A percentile compares a stretch with the other conserved stretches of the same genome.
phyloP scores from a whole-genome alignment of 345 rosid genomes.

The Erysimum cheiranthoides region DNA sequence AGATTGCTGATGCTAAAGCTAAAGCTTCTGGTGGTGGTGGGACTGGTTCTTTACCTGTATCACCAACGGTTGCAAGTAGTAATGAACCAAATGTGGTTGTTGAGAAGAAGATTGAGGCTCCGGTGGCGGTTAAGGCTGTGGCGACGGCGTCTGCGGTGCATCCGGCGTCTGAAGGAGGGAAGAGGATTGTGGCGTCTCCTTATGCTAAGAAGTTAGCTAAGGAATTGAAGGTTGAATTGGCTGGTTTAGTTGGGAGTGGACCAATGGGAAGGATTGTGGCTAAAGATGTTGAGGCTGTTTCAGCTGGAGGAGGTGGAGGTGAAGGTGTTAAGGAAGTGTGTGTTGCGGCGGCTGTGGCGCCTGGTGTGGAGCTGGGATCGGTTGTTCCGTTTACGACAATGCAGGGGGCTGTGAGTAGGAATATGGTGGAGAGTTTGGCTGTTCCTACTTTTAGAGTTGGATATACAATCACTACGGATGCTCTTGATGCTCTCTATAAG shows the following conservation, averaged over 20 bases:
- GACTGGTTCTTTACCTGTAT: constrained; percentile 29
- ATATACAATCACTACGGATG: constrained; percentile 75
- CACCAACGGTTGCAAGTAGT: background rate
- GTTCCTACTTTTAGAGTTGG: constrained; percentile 97
- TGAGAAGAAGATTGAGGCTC: constrained; percentile 32
- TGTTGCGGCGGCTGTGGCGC: constrained; percentile 22
- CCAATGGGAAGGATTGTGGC: constrained; percentile 97
- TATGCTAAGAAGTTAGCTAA: constrained; percentile 88
- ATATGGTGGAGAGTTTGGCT: constrained; percentile 81
- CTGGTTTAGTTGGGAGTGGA: constrained; percentile 71
- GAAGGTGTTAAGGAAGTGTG: constrained; percentile 34
- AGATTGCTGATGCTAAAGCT: constrained; percentile 74
- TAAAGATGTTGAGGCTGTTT: constrained; percentile 84
- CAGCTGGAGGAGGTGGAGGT: constrained; percentile 29
- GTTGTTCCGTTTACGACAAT: constrained; percentile 89
- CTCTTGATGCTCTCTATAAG: constrained; percentile 88
- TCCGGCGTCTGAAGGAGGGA: constrained; percentile 92
- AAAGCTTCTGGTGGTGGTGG: constrained; percentile 53
- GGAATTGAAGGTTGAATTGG: constrained; percentile 83
- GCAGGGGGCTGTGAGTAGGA: constrained; percentile 86
- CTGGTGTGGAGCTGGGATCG: constrained; percentile 56
- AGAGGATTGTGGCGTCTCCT: constrained; percentile 84
- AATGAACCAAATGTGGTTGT: constrained; percentile 13
- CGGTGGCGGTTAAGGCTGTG: constrained; percentile 4
- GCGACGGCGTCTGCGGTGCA: constrained; percentile 56